Evolutionary conservation across 441 rosid genomes (phyloP).

Genomic region (Erysimum pusillum): DNA sequence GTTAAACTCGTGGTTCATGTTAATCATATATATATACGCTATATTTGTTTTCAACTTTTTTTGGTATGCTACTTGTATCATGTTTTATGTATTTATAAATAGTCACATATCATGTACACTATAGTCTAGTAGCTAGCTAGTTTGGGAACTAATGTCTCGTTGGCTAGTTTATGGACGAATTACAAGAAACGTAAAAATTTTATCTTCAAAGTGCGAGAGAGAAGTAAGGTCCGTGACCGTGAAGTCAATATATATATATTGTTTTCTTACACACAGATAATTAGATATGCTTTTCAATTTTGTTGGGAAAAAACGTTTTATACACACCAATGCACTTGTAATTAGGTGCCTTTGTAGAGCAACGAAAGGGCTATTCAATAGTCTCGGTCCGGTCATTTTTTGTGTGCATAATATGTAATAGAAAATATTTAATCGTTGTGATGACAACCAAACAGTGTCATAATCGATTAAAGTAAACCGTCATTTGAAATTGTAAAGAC

Average conservation of each 20-base stretch:
- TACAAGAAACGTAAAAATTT: not conserved
- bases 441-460: conserved; percentile 1
- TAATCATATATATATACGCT: not conserved
- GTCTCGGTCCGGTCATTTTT: not conserved
- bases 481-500: not conserved
- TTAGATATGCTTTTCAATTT: not conserved
- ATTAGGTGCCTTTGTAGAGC: not conserved
- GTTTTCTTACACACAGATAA: not conserved
- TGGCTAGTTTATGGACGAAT: too few species aligned
- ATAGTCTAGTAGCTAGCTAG: too few species aligned
- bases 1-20: not conserved
- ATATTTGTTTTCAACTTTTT: not conserved
- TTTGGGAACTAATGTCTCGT: not conserved
- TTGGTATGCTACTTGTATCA: not conserved
- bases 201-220: not conserved
- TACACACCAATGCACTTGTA: not conserved
- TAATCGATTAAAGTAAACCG: not conserved
- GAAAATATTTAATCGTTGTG: not conserved
- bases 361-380: not conserved
- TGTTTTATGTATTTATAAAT: not conserved
- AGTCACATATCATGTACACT: not conserved
- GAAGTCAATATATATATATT: not conserved
- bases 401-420: not conserved
- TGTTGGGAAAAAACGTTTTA: not conserved
- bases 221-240: too few species aligned